Evolutionary conservation across 768 basidiomycete species (phyloP), one percentile per base, ranked within the genome.

Genomic region (Rhodotorula taiwanensis): DNA sequence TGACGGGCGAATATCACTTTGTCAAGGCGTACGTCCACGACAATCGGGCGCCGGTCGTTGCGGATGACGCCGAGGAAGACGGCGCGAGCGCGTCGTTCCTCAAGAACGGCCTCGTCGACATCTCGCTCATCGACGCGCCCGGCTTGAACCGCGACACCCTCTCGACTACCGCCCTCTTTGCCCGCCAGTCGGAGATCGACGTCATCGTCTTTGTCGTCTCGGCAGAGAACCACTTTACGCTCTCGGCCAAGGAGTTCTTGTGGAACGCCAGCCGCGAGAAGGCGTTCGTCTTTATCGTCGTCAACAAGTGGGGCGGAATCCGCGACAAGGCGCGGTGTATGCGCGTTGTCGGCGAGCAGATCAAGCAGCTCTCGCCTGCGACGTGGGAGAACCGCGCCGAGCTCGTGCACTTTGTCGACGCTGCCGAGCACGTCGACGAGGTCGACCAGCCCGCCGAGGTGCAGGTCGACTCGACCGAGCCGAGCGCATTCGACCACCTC

Each of bases 371-470:
- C 70, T 90, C 87, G 72, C 94, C 95, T n/a, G 78, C 83, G 55
- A 98, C 95, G 0, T 89, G 85, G 74, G 88, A 90, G 58, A 89
- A 95, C 70, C 84, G 90, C 0, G 83, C 86, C 49, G 89, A 98
- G 75, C 84, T 99, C 45, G 93, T 99, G 5, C 95, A 99, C 77
- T 99, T 98, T 75, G 95, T 99, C 72, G 95, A 99, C 75, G 94
- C 92, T 11, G 84, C 86, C 20, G 75, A 76, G 47, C 74, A 76
- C 47, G 73, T 77, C n/a, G 74, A 74, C 11, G 55, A 60, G 27
- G 23, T 72, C 64, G 50, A 59, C 59, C 82, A 83, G 59, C 30
- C 56, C 2, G 16, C 51, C 15, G 47, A n/a, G 25, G 62, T 67
- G 28, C 14, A 25, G 36, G 61, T 52, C 14, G 58, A 57, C 43